Percentiles rank a stretch among this genome's conserved stretches.
phyloP scores from a whole-genome alignment of 2,329 filamentous ascomycete species.

The Colletotrichum eleusines region DNA sequence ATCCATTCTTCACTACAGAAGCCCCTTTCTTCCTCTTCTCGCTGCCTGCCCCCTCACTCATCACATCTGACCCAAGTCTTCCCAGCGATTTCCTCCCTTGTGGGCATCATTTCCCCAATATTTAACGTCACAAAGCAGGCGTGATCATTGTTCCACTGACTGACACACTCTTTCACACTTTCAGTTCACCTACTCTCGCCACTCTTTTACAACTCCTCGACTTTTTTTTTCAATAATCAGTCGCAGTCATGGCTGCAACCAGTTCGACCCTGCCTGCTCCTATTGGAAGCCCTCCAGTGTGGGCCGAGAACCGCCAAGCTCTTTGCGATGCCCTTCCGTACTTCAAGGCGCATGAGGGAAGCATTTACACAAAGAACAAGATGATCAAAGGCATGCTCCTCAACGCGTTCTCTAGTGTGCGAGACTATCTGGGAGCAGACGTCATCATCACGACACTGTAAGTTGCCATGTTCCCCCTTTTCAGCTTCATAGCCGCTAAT shows the following conservation, averaged over 20 bases:
- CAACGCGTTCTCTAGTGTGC: constrained; percentile 63
- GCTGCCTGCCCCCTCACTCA: too few species aligned
- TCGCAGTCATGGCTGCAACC: background rate
- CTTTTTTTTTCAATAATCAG: background rate
- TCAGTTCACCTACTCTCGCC: background rate
- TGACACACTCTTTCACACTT: background rate
- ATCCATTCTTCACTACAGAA: background rate
- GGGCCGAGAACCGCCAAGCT: constrained; percentile 68
- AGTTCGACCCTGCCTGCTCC: background rate
- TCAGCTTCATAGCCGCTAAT: constrained; percentile 25
- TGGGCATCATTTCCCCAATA: too few species aligned
- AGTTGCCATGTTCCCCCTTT: constrained; percentile 45
- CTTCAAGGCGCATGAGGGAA: constrained; percentile 71
- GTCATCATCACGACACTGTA: constrained; percentile 74
- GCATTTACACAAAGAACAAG: constrained; percentile 63
- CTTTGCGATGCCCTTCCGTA: constrained; percentile 74
- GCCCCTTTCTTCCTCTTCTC: background rate
- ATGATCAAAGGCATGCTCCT: constrained; percentile 70
- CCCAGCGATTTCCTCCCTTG: background rate
- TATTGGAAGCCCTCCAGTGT: constrained; percentile 52
- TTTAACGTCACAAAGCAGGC: background rate
- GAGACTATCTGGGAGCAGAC: constrained; percentile 70
- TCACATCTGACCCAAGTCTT: background rate
- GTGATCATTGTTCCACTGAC: background rate
- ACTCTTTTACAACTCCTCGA: background rate